Conservation (phyloP, 2,329 filamentous ascomycete species). For the Calonectria pseudoreteaudii region DNA sequence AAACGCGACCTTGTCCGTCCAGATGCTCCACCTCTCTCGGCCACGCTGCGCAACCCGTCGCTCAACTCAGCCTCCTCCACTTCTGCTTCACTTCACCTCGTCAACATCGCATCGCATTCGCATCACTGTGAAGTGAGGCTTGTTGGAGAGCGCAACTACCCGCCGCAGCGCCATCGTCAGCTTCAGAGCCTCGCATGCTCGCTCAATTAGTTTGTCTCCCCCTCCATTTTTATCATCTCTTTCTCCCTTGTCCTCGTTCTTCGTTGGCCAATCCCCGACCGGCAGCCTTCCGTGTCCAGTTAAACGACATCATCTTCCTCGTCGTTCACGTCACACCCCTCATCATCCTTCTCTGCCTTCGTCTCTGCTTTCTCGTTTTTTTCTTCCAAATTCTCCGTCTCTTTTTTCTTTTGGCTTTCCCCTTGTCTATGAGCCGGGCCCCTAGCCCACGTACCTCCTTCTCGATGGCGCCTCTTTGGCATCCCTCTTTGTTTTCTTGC, state of each 20-base stretch:
- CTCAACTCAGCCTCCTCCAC: conserved; percentile 46
- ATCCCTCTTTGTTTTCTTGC: conserved; percentile 38
- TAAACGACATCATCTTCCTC: conserved; percentile 34
- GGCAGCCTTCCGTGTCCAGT: conserved; percentile 42
- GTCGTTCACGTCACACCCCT: conserved; percentile 22
- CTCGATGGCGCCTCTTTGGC: conserved; percentile 44
- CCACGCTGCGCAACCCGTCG: conserved; percentile 32
- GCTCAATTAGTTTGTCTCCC: conserved; percentile 51
- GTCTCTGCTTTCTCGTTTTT: conserved; percentile 10
- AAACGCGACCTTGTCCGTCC: conserved; percentile 30
- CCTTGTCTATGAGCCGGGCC: conserved; percentile 20
- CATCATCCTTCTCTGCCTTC: conserved; percentile 17
- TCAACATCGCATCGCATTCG: conserved; percentile 32
- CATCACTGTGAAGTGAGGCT: conserved; percentile 33
- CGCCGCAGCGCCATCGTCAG: conserved; percentile 38
- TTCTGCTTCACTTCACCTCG: conserved; percentile 32
- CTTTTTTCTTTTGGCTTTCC: background rate
- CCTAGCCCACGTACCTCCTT: conserved; percentile 29
- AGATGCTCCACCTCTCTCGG: conserved; percentile 30
- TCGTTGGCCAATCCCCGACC: conserved; percentile 36
- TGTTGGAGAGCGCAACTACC: conserved; percentile 39
- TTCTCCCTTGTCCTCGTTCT: conserved; percentile 33
- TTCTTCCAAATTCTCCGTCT: conserved; percentile 20
- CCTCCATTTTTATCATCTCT: conserved; percentile 39
- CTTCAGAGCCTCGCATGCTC: conserved; percentile 44